phyloP scores from a whole-genome alignment of 2,329 filamentous ascomycete genomes.

The Coniochaeta ligniaria region DNA sequence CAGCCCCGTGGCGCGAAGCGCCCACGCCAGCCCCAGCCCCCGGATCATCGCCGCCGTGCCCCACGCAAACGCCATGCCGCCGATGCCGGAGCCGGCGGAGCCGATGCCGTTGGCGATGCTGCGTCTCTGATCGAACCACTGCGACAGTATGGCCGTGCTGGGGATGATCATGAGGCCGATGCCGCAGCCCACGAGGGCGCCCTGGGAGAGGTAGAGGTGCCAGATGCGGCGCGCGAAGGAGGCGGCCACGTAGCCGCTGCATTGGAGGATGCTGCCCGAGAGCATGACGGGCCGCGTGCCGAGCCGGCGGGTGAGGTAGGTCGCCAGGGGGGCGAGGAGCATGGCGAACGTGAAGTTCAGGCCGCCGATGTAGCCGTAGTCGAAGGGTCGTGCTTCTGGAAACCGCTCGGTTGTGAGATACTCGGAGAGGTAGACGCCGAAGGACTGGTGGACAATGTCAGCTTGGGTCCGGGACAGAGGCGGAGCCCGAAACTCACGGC shows the following conservation, averaged over 20 bases:
- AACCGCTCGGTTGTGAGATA: not conserved
- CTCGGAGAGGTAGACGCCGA: not conserved
- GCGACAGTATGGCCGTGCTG: constrained; percentile 24
- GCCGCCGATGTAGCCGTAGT: not conserved
- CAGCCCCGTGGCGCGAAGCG: constrained; percentile 22
- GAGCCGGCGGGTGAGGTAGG: not conserved
- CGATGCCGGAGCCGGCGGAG: constrained; percentile 29
- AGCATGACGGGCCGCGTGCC: constrained; percentile 14
- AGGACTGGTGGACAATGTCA: not conserved
- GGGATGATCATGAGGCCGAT: constrained; percentile 32
- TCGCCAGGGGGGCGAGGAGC: constrained; percentile 1
- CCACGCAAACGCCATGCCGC: constrained; percentile 27
- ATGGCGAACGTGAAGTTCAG: constrained; percentile 2
- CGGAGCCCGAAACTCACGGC: not conserved
- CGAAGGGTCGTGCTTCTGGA: not conserved
- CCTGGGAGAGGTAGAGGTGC: constrained; percentile 30
- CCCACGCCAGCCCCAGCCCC: constrained; percentile 23
- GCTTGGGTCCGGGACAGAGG: not conserved
- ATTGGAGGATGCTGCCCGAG: constrained; percentile 25
- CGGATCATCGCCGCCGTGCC: constrained; percentile 28
- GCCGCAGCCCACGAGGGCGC: constrained; percentile 28
- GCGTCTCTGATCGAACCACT: constrained; percentile 31
- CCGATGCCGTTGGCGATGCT: constrained; percentile 32
- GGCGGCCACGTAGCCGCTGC: constrained; percentile 7
- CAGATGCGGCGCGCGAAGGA: not conserved